Conservation (phyloP, 2,329 filamentous ascomycete genomes). For the Talaromyces albobiverticillius region DNA sequence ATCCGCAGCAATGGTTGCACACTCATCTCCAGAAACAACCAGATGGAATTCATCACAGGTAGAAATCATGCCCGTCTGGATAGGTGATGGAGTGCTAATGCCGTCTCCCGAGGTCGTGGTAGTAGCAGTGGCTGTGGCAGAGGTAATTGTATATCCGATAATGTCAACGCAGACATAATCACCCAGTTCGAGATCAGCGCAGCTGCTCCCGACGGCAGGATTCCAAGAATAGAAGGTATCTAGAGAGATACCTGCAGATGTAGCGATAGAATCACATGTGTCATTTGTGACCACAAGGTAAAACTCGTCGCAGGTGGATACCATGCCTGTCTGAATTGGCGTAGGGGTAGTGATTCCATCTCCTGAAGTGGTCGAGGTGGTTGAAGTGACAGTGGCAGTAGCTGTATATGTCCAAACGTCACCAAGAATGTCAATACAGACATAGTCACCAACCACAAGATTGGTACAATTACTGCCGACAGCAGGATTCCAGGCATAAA, state of each 20-base stretch:
- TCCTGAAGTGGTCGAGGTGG: background rate
- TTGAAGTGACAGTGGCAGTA: background rate
- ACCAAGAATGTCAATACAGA: background rate
- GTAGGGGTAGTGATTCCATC: background rate
- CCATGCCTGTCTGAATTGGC: conserved; percentile 14
- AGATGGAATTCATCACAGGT: background rate
- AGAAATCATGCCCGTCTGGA: background rate
- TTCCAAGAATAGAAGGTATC: conserved; percentile 22
- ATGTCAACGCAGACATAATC: conserved; percentile 21
- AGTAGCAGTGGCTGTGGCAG: conserved; percentile 3
- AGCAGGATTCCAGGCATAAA: conserved; percentile 1
- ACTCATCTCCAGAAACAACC: background rate
- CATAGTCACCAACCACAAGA: background rate
- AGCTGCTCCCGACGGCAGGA: conserved; percentile 17
- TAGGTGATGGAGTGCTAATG: background rate
- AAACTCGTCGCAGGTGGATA: conserved; percentile 16
- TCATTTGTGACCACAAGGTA: conserved; percentile 16
- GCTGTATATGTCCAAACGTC: background rate
- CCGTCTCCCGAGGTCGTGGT: background rate
- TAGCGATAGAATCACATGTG: conserved; percentile 15
- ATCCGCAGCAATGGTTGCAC: background rate
- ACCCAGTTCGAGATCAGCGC: conserved; percentile 13
- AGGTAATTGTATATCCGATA: conserved; percentile 1
- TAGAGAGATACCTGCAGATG: background rate
- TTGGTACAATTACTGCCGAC: background rate